Evolutionary conservation across 2,329 filamentous ascomycete species (phyloP), one percentile per base, ranked within the genome.

Genomic region (Ilyonectria mors-panacis): DNA sequence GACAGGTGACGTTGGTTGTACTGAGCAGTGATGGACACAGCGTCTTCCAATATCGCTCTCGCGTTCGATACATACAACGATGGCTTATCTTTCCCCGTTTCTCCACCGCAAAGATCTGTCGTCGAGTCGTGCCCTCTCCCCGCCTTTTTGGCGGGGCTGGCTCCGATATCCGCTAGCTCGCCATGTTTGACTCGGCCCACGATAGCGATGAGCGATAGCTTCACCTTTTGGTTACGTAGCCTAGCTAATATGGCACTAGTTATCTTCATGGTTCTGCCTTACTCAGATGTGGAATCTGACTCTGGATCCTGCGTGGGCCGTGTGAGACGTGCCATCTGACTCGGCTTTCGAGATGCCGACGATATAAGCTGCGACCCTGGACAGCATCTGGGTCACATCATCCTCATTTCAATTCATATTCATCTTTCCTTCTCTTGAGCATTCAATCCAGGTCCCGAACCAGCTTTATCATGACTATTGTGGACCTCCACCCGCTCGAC

Each of bases 401-500:
- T 48, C 19, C 44, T 21, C 4, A 2, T 19, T 23, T 8, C 5
- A 23, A 45, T 30, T 15, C 26, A 55, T 47, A 37, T 28, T 63
- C 53, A 42, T 10, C 23, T n/a, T 30, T 53, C 33, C 30, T n/a
- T 33, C 6, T 12, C n/a, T 39, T 53, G 37, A 19, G 15, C 19
- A 26, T 44, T 45, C 13, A 17, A 23, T 30, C 33, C 54, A 21
- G 4, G n/a, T 12, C 58, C 5, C 33, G 42, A 30, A 10, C 37
- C 23, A 44, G 15, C 12, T 23, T 37, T 6, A 28, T 21, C 21
- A 66, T 66, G 64, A 57, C 59, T 47, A 28, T 56, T n/a, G 59
- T 59, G 17, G 23, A 56, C 53, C 47, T 63, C 23, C 67, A 65
- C 39, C 67, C 67, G 21, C 57, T 67, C 8, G 67, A 69, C 37